phyloP scores from a whole-genome alignment of 1,284 basidiomycete species.

The Leccinum pachyderme region DNA sequence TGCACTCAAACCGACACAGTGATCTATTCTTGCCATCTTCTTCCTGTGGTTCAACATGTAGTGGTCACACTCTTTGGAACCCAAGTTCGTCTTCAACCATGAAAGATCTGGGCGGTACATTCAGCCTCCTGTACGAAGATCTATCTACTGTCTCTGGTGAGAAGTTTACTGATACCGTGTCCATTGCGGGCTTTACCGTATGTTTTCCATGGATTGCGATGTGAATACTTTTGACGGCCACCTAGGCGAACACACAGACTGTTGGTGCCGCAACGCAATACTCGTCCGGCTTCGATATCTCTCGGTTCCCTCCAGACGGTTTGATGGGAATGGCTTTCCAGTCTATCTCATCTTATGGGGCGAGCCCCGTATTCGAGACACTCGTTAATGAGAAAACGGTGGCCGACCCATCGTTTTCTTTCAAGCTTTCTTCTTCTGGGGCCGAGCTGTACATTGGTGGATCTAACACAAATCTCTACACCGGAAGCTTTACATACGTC shows the following conservation, averaged over 20 bases:
- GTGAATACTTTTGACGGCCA: neutral
- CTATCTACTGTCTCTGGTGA: neutral
- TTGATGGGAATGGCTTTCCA: neutral
- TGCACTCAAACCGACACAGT: neutral
- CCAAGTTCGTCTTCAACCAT: neutral
- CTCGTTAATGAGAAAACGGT: neutral
- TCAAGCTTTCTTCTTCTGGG: conserved; percentile 39
- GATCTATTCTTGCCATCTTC: neutral
- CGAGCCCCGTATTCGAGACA: neutral
- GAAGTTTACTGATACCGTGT: neutral
- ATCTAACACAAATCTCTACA: conserved; percentile 16
- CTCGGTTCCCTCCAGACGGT: neutral
- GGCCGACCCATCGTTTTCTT: conserved; percentile 33
- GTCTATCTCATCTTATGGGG: neutral
- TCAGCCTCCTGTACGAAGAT: neutral
- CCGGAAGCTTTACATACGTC: conserved; percentile 16
- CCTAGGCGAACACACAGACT: neutral
- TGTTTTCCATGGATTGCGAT: neutral
- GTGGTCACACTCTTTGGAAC: neutral
- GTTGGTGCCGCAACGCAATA: neutral
- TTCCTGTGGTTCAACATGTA: neutral
- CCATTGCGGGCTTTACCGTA: neutral
- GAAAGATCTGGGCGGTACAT: neutral
- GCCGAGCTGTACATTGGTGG: conserved; percentile 45
- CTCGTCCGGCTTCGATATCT: neutral